These are phyloP conservation scores for Xylaria sp. DNA, from an alignment of 2,329 filamentous ascomycete genomes.

Conservation along the genomic window DNA sequence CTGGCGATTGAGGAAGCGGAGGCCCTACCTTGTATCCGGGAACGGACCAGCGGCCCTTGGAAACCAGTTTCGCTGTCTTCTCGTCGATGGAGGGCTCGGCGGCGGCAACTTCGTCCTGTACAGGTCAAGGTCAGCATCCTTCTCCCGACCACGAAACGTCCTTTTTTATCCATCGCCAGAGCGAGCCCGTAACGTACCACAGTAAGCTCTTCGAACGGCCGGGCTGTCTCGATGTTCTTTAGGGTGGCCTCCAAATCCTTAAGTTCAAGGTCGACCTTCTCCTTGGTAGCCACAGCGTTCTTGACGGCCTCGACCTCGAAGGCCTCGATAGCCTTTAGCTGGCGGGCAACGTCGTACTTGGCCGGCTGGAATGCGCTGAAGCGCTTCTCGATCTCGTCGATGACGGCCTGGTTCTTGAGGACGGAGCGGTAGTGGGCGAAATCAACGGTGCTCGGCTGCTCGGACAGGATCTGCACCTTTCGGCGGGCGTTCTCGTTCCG, in stretches of 20 bases:
- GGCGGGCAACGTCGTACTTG: constrained; percentile 91
- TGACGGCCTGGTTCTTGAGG: constrained; percentile 94
- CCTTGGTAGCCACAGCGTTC: constrained; percentile 97
- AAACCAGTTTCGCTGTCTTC: constrained; percentile 93
- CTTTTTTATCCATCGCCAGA: not conserved
- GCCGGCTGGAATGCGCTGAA: constrained; percentile 91
- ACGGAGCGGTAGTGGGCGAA: constrained; percentile 90
- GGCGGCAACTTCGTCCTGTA: constrained; percentile 90
- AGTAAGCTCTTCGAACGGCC: constrained; percentile 96
- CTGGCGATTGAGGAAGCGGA: not conserved
- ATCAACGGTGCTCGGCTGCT: constrained; percentile 88
- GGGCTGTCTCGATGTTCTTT: constrained; percentile 95
- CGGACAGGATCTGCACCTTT: constrained; percentile 85
- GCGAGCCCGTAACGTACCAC: constrained; percentile 75
- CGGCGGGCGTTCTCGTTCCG: constrained; percentile 99
- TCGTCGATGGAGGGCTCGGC: constrained; percentile 97
- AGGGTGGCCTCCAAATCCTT: constrained; percentile 93
- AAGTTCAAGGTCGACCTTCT: constrained; percentile 94
- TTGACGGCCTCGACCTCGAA: constrained; percentile 97
- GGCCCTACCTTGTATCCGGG: constrained; percentile 94
- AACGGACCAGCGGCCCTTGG: constrained; percentile 98
- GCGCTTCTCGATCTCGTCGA: constrained; percentile 98
- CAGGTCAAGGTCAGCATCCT: constrained; percentile 37
- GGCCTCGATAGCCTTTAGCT: constrained; percentile 97
- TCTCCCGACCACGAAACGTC: constrained; percentile 4